phyloP scores from a whole-genome alignment of 305 asterid species.

The Solanum hybrid region DNA sequence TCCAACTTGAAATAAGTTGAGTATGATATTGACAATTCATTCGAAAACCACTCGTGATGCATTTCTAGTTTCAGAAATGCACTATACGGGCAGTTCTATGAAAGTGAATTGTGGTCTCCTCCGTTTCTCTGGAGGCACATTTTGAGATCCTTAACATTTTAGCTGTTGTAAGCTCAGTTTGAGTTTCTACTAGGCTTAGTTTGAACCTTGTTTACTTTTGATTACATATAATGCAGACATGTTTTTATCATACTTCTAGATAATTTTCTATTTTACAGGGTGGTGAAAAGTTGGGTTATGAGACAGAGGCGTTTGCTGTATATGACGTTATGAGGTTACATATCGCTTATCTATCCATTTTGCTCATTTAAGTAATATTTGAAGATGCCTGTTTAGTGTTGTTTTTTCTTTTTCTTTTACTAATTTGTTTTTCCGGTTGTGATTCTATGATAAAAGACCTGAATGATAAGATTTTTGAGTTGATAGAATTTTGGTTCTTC shows the following conservation, averaged over 20 bases:
- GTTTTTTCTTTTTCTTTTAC: background rate
- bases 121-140: background rate
- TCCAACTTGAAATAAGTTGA: background rate
- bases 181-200: background rate
- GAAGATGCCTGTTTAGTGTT: background rate
- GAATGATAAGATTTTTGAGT: background rate
- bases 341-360: slow-evolving; percentile 2
- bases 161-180: background rate
- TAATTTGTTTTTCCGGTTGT: background rate
- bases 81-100: background rate
- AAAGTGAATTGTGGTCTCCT: background rate
- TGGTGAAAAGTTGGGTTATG: slow-evolving; percentile 84
- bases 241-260: background rate
- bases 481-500: background rate
- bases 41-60: background rate
- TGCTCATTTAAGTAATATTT: background rate
- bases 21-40: background rate
- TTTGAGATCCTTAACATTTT: background rate
- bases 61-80: background rate
- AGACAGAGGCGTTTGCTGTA: slow-evolving; percentile 87
- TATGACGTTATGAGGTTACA: slow-evolving; percentile 86
- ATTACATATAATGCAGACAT: background rate
- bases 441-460: background rate
- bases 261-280: slow-evolving; percentile 39
- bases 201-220: background rate